Evolutionary conservation across 2,329 filamentous ascomycete species (phyloP).

Genomic region (Colletotrichum sp.): DNA sequence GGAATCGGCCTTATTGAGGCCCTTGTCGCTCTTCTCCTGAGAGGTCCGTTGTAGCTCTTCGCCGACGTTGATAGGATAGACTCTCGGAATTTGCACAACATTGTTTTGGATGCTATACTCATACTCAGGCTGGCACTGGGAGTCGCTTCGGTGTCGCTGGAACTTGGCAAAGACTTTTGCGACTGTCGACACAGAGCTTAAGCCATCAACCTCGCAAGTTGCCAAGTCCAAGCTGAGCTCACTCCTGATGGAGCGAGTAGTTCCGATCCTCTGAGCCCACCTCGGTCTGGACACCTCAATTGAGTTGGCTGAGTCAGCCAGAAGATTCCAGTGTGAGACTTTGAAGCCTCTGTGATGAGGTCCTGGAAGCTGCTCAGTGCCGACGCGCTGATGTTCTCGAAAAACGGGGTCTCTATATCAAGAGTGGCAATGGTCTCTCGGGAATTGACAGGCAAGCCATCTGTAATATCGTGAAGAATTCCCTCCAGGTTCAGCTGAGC

Average conservation of each 20-base stretch:
- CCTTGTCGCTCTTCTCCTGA: background rate
- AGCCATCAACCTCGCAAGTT: background rate
- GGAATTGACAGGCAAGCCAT: background rate
- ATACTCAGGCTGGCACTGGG: background rate
- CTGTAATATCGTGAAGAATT: background rate
- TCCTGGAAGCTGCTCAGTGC: conserved; percentile 17
- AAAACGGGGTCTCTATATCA: conserved; percentile 22
- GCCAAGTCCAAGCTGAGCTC: conserved; percentile 18
- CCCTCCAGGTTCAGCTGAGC: no score
- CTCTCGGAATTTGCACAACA: background rate
- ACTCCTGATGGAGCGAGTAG: conserved; percentile 22
- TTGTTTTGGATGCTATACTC: background rate
- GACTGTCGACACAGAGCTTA: background rate
- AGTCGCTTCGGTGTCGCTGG: background rate
- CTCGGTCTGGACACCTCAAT: conserved; percentile 23
- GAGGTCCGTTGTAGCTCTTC: background rate
- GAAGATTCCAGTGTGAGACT: conserved; percentile 17
- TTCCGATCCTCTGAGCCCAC: conserved; percentile 23
- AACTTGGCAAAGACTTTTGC: background rate
- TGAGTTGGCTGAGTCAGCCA: conserved; percentile 28
- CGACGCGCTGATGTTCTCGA: conserved; percentile 10
- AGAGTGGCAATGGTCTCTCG: conserved; percentile 17
- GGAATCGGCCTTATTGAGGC: background rate
- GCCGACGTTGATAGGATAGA: background rate
- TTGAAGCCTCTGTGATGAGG: background rate